These are phyloP conservation scores for Suhomyces coccinellae DNA, from an alignment of 1,139 yeast species.

Conservation along the genomic window DNA sequence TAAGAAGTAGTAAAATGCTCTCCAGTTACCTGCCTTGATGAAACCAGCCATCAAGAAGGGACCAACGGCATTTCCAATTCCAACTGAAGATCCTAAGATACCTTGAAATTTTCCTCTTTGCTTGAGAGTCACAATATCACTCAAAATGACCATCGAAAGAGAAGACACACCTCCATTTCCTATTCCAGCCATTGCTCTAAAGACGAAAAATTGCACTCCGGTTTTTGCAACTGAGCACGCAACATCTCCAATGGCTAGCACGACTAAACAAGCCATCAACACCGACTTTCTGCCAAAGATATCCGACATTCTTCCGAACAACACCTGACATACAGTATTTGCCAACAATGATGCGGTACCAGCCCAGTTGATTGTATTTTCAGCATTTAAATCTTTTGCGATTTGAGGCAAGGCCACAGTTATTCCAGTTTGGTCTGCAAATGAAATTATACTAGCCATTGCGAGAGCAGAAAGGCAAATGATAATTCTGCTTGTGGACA, in stretches of 20 bases:
- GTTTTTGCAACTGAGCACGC: conserved; percentile 43
- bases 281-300: conserved; percentile 48
- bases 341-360: conserved; percentile 48
- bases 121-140: conserved; percentile 43
- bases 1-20: conserved; percentile 47
- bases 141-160: conserved; percentile 43
- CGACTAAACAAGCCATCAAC: conserved; percentile 33
- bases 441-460: conserved; percentile 30
- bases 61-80: conserved; percentile 55
- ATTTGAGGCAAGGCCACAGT: conserved; percentile 46
- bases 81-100: conserved; percentile 50
- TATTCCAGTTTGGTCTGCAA: conserved; percentile 43
- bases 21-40: conserved; percentile 47
- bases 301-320: conserved; percentile 44
- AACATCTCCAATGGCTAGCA: conserved; percentile 42
- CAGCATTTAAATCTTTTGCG: conserved; percentile 37
- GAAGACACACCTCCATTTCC: conserved; percentile 49
- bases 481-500: conserved; percentile 34
- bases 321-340: conserved; percentile 46
- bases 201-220: conserved; percentile 40
- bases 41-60: conserved; percentile 59
- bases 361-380: conserved; percentile 47
- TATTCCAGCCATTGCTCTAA: conserved; percentile 45
- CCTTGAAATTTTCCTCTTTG: conserved; percentile 49
- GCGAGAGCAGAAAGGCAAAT: conserved; percentile 30